These are phyloP conservation scores for Ascochyta viciae-villosae DNA, from an alignment of 2,329 filamentous ascomycete species.

Conservation along the genomic window DNA sequence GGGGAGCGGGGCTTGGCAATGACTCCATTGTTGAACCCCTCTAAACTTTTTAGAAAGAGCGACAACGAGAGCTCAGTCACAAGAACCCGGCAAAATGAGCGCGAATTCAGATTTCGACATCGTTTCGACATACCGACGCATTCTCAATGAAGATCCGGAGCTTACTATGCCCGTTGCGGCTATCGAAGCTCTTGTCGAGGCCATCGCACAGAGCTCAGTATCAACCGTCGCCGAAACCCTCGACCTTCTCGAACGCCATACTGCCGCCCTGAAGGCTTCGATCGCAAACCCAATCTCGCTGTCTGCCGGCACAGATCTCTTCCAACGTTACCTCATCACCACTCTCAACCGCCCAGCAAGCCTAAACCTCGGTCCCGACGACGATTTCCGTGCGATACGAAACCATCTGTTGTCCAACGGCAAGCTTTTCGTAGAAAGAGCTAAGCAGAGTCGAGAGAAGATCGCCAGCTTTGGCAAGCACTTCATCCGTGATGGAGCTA, in stretches of 20 bases:
- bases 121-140: slow-evolving; percentile 69
- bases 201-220: slow-evolving; percentile 79
- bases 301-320: slow-evolving; percentile 92
- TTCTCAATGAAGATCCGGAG: slow-evolving; percentile 74
- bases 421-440: slow-evolving; percentile 82
- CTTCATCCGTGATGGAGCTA: slow-evolving; percentile 79
- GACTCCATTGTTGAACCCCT: slow-evolving; percentile 28
- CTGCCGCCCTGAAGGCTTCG: slow-evolving; percentile 75
- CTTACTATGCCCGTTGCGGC: slow-evolving; percentile 95
- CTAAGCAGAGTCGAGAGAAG: slow-evolving; percentile 81
- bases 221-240: slow-evolving; percentile 95
- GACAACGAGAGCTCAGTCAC: slow-evolving; percentile 1
- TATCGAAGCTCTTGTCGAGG: slow-evolving; percentile 87
- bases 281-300: slow-evolving; percentile 90
- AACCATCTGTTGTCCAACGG: slow-evolving; percentile 86
- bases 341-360: slow-evolving; percentile 64
- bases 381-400: slow-evolving; percentile 83
- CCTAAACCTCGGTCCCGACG: slow-evolving; percentile 55
- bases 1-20: slow-evolving; percentile 21
- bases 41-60: slow-evolving; percentile 21
- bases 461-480: slow-evolving; percentile 81
- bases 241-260: slow-evolving; percentile 80
- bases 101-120: slow-evolving; percentile 57
- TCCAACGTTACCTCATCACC: slow-evolving; percentile 89
- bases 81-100: slow-evolving; percentile 33